Base-by-base conservation (phyloP, 2,329 filamentous ascomycete genomes). In the Colletotrichum chrysophilum region DNA sequence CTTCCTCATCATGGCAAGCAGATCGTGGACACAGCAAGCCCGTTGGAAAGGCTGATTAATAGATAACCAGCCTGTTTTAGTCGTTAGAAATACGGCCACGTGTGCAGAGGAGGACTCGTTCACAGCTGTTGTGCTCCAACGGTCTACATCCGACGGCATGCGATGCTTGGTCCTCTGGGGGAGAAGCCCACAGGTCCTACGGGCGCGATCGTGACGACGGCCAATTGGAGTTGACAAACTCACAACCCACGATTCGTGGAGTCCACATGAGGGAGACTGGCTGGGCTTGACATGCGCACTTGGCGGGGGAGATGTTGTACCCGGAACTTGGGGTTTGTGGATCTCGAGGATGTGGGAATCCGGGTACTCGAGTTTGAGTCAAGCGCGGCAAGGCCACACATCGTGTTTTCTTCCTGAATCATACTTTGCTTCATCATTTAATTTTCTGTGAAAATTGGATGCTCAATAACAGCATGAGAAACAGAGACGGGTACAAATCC, bases 311-410 rank as follows among this genome's bases (percentile, higher is more conserved):
- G 10, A 4, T 21, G 43, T 13, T 52, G 43, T 52, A 52, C 43
- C 43, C 43, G 43, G 43, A 52, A 52, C 43, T 52, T n/a, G 43
- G 43, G 43, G 43, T 52, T 13, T 52, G 43, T 52, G 43, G 43
- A 52, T 2, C 6, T 52, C 12, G 0, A 52, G n/a, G 43, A 1
- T 52, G 43, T 1, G 43, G 2, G 6, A 21, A 21, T 3, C n/a
- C 10, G 43, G 43, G 43, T 52, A 21, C 43, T 52, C n/a, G 43
- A 52, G 43, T 4, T 7, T 1, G 5, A 21, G 10, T 52, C 10
- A 52, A 12, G 4, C 2, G 5, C 16, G 43, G 43, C n/a, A 13
- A 13, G 10, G 43, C n/a, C 43, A 52, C 6, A 12, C 12, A 3
- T 52, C n/a, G 10, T 6, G 10, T 21, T 12, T 21, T 21, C n/a